Conservation (phyloP, 2,329 filamentous ascomycete species). For the Ceratocystis cubensis region DNA sequence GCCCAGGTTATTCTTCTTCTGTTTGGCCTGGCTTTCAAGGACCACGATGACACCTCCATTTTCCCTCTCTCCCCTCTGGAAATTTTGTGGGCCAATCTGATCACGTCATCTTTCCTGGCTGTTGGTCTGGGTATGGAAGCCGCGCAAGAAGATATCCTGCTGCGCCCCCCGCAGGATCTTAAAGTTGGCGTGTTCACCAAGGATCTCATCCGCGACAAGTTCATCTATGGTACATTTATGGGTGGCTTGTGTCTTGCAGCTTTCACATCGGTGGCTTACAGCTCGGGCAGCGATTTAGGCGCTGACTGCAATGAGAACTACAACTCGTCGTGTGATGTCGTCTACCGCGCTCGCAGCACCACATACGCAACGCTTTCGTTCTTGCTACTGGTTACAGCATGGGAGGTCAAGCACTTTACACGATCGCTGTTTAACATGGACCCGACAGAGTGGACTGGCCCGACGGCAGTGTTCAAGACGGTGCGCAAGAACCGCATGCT, state of each 20-base stretch:
- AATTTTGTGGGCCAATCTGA: conserved; percentile 65
- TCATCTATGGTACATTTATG: conserved; percentile 53
- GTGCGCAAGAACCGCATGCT: conserved; percentile 57
- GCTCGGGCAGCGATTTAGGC: conserved; percentile 37
- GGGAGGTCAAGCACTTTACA: conserved; percentile 61
- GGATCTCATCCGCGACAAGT: conserved; percentile 54
- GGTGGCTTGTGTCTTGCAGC: conserved; percentile 48
- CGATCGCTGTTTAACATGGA: conserved; percentile 58
- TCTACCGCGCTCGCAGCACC: conserved; percentile 54
- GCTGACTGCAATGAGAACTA: conserved; percentile 45
- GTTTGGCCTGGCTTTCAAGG: conserved; percentile 57
- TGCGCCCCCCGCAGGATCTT: conserved; percentile 50
- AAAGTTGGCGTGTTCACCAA: conserved; percentile 49
- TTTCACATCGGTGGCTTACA: conserved; percentile 49
- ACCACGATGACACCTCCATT: conserved; percentile 44
- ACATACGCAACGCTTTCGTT: conserved; percentile 59
- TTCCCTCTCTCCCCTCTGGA: conserved; percentile 61
- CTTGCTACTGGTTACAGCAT: conserved; percentile 54
- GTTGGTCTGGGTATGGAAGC: conserved; percentile 61
- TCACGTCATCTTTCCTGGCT: conserved; percentile 58
- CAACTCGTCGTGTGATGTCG: conserved; percentile 38
- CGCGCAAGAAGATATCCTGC: conserved; percentile 54
- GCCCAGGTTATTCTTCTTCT: conserved; percentile 57
- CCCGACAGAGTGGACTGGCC: conserved; percentile 37
- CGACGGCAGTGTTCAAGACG: conserved; percentile 43